These are phyloP conservation scores for Phytophthora pisi DNA, from an alignment of 352 stramenopile species.

Conservation along the genomic window DNA sequence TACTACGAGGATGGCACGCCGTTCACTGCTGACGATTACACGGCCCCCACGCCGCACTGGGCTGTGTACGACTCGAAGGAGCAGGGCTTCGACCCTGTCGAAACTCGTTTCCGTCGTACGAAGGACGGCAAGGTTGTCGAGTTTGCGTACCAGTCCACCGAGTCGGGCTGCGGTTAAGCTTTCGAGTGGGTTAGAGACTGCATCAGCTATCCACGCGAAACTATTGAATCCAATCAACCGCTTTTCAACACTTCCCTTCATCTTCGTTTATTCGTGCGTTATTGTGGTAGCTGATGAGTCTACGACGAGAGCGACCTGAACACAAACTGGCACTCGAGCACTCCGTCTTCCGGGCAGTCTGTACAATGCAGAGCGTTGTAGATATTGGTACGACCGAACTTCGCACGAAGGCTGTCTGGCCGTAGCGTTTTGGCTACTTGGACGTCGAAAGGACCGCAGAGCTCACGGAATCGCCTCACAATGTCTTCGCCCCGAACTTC, in stretches of 20 bases:
- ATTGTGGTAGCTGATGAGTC: neutral
- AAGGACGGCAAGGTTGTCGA: conserved; percentile 90
- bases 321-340: conserved; percentile 91
- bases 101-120: conserved; percentile 89
- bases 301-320: conserved; percentile 62
- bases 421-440: conserved; percentile 89
- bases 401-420: conserved; percentile 83
- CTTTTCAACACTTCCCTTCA: neutral
- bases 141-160: conserved; percentile 82
- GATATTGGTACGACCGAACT: conserved; percentile 85
- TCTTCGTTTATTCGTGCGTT: conserved; percentile 9
- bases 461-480: conserved; percentile 78
- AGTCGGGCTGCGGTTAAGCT: conserved; percentile 81
- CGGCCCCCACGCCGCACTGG: conserved; percentile 94
- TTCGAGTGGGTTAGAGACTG: conserved; percentile 9
- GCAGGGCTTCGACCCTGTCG: conserved; percentile 97
- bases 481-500: conserved; percentile 89
- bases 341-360: conserved; percentile 90
- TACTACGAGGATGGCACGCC: conserved; percentile 83
- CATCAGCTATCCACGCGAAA: neutral
- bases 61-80: conserved; percentile 95
- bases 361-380: conserved; percentile 94
- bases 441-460: conserved; percentile 90
- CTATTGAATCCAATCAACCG: conserved; percentile 23
- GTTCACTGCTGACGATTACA: conserved; percentile 96